Evolutionary conservation across 805 yeast species (phyloP), one percentile per base, ranked within the genome.

Genomic region (Spencermartinsiella europaea): DNA sequence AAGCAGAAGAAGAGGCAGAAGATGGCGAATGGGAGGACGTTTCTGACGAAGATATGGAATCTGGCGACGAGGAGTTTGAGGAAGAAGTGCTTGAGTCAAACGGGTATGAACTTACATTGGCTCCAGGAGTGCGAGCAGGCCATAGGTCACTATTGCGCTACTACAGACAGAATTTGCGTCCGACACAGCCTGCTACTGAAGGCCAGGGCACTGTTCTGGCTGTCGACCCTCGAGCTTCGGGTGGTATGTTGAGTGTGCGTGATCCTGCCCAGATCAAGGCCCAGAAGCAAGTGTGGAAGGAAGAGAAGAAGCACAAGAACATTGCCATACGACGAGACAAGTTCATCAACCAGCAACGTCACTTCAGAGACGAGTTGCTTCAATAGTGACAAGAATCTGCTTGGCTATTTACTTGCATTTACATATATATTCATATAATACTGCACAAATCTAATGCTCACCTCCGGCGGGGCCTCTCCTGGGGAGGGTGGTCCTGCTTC

Each of bases 271-370:
- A 58, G 64, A 79, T 62, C 36, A 56, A 71, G 37, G 69, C 72
- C 47, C 73, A 74, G 64, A 75, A 76, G 70, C 71, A 86, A 50
- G 77, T 79, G 4, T 81, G 93, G 81, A 74, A 70, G 47, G 76
- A 73, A 52, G 71, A 48, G 79, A 69, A 62, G 69, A 69, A 70
- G 74, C 66, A 65, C 69, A 69, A 60, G 68, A 67, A 52, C 66
- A 67, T 51, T 65, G 63, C 51, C 58, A 65, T 55, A 44, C 60
- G 65, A 33, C 69, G 80, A 52, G 85, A 86, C 46, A 85, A 79
- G 64, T 79, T 79, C 62, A 71, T 81, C 63, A 93, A 91, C 67
- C 76, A 80, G 73, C 96, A 91, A 74, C 78, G 80, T 25, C 95
- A 93, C 62, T 87, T 67, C 72, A 76, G 95, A 62, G 95, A 88